Evolutionary conservation across 345 rosid species (phyloP).

Genomic region (Jatropha curcas): DNA sequence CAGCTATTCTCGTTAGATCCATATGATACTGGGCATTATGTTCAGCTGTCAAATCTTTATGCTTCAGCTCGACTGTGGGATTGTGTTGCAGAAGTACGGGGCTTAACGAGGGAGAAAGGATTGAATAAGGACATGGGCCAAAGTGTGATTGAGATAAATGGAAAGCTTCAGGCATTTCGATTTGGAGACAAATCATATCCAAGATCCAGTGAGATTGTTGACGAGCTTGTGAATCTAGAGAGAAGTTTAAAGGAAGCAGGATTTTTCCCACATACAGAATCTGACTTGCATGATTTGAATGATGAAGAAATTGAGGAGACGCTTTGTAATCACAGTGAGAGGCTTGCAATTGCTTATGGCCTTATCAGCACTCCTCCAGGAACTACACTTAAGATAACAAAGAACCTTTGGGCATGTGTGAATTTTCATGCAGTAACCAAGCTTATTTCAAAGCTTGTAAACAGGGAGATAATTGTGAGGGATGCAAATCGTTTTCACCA

Average conservation of each 20-base stretch:
- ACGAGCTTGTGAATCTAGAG: constrained; percentile 49
- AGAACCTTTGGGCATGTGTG: constrained; percentile 65
- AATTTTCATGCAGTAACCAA: constrained; percentile 68
- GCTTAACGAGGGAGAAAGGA: constrained; percentile 61
- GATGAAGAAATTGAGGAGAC: constrained; percentile 61
- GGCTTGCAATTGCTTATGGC: constrained; percentile 68
- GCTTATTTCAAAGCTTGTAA: constrained; percentile 53
- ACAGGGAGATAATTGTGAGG: constrained; percentile 61
- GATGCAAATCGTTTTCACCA: constrained; percentile 71
- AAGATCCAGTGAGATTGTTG: constrained; percentile 42
- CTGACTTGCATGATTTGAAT: constrained; percentile 58
- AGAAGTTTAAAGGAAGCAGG: constrained; percentile 57
- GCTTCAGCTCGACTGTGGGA: constrained; percentile 66
- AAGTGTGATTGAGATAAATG: constrained; percentile 58
- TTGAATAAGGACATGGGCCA: constrained; percentile 57
- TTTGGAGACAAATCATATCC: constrained; percentile 69
- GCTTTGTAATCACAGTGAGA: constrained; percentile 69
- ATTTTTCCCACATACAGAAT: constrained; percentile 47
- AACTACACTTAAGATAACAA: constrained; percentile 53
- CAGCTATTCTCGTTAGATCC: constrained; percentile 60
- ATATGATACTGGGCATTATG: constrained; percentile 58
- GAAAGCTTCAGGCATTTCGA: constrained; percentile 53
- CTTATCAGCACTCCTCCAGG: constrained; percentile 58
- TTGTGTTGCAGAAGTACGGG: constrained; percentile 47
- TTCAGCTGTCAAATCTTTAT: constrained; percentile 75